Evolutionary conservation across 192 early-diverging fungal species (phyloP).

Genomic region (Geranomyces michiganensis): DNA sequence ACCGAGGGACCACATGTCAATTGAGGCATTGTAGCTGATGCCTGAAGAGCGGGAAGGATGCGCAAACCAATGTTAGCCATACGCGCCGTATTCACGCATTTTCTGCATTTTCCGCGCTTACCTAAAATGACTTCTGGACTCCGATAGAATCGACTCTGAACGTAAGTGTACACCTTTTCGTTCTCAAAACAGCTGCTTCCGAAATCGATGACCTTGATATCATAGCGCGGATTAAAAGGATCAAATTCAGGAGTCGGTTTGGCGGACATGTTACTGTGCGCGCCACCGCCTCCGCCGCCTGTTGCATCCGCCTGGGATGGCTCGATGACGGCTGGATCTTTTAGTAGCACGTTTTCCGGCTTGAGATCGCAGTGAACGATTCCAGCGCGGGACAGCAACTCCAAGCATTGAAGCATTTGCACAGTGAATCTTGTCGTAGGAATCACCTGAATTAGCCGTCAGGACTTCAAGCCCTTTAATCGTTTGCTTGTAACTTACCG

Average conservation of each 20-base stretch:
- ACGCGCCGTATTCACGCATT: neutral
- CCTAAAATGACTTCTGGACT: constrained; percentile 97
- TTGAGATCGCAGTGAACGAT: constrained; percentile 98
- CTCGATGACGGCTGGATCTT: constrained; percentile 56
- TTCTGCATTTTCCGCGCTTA: constrained; percentile 27
- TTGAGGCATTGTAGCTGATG: constrained; percentile 82
- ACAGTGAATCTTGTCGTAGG: constrained; percentile 57
- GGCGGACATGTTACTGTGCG: neutral
- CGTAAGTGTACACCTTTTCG: constrained; percentile 97
- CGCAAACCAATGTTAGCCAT: neutral
- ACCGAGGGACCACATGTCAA: constrained; percentile 98
- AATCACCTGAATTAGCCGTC: neutral
- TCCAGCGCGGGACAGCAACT: constrained; percentile 67
- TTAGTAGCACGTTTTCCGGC: constrained; percentile 91
- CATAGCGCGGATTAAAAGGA: constrained; percentile 36
- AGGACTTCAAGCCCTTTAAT: neutral
- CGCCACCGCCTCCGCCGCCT: too few species aligned
- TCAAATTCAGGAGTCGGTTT: constrained; percentile 38
- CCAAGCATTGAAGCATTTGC: constrained; percentile 84
- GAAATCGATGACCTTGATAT: constrained; percentile 98
- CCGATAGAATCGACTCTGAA: constrained; percentile 95
- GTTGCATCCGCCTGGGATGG: constrained; percentile 39
- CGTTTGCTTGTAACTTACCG: constrained; percentile 38
- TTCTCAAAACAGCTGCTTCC: constrained; percentile 92
- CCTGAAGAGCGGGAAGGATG: constrained; percentile 22